phyloP scores from a whole-genome alignment of 306 rosid species.

The Pyrus betulifolia region DNA sequence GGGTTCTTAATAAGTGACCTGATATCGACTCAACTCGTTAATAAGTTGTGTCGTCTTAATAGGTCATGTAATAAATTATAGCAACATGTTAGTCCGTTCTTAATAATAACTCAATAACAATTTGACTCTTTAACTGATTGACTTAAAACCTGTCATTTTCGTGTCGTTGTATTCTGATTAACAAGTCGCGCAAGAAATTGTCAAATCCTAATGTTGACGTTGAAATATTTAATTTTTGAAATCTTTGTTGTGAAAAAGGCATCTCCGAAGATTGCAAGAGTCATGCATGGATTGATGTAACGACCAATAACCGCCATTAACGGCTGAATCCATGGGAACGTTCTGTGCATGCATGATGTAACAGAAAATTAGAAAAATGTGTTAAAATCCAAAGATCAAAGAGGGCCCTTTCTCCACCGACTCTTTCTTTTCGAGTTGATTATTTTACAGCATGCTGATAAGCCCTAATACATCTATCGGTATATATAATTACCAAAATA shows the following conservation, averaged over 20 bases:
- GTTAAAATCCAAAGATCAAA: neutral
- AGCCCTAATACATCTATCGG: neutral
- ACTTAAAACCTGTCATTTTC: no score
- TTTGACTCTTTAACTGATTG: no score
- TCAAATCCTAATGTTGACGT: neutral
- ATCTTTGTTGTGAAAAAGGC: neutral
- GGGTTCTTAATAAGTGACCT: no score
- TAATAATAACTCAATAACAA: no score
- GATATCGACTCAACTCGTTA: no score
- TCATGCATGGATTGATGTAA: neutral
- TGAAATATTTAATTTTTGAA: neutral
- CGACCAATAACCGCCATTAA: conserved; percentile 31
- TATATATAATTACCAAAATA: neutral
- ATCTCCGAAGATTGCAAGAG: neutral
- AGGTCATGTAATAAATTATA: no score
- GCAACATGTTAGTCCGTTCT: no score
- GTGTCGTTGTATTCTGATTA: no score
- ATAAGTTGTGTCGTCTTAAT: no score
- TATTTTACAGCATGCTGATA: neutral
- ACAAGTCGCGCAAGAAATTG: no score
- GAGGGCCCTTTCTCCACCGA: conserved; percentile 8
- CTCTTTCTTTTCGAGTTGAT: neutral
- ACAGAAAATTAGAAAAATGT: neutral
- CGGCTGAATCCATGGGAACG: conserved; percentile 29
- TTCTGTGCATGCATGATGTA: neutral